A percentile compares a stretch with the other conserved stretches of the same genome.
phyloP scores from a whole-genome alignment of 202 grass and related monocot species.

The Schoenoplectus triqueter region DNA sequence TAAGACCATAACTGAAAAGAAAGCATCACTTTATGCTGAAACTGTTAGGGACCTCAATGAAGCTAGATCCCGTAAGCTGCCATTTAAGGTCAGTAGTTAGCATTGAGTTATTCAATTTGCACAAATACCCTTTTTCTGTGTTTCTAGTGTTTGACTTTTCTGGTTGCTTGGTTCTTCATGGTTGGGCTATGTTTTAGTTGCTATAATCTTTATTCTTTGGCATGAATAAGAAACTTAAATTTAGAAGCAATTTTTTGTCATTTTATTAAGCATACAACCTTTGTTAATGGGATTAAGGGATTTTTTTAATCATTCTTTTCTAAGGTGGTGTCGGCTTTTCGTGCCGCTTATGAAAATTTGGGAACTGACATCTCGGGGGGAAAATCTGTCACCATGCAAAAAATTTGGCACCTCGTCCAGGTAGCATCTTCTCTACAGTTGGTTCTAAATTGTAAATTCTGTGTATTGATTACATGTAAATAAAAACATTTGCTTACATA shows the following conservation, averaged over 20 bases:
- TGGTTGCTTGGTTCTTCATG: conserved; percentile 20
- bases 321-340: conserved; percentile 81
- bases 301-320: conserved; percentile 45
- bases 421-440: conserved; percentile 49
- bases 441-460: conserved; percentile 21
- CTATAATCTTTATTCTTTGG: background rate
- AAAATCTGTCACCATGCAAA: conserved; percentile 92
- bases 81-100: conserved; percentile 61
- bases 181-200: conserved; percentile 9
- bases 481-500: conserved; percentile 25
- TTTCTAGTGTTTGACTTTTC: background rate
- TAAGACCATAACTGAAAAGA: conserved; percentile 87
- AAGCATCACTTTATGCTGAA: conserved; percentile 84
- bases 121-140: background rate
- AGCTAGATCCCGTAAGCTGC: conserved; percentile 72
- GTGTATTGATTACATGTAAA: conserved; percentile 26
- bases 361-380: conserved; percentile 58
- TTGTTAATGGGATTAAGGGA: conserved; percentile 7
- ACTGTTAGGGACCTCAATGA: conserved; percentile 78
- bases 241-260: background rate
- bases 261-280: background rate
- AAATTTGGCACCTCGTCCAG: conserved; percentile 95
- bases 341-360: conserved; percentile 72
- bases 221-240: conserved; percentile 24
- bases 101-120: conserved; percentile 39